Evolutionary conservation across 331 rosid genomes (phyloP).

Genomic region (Malus hybrid): DNA sequence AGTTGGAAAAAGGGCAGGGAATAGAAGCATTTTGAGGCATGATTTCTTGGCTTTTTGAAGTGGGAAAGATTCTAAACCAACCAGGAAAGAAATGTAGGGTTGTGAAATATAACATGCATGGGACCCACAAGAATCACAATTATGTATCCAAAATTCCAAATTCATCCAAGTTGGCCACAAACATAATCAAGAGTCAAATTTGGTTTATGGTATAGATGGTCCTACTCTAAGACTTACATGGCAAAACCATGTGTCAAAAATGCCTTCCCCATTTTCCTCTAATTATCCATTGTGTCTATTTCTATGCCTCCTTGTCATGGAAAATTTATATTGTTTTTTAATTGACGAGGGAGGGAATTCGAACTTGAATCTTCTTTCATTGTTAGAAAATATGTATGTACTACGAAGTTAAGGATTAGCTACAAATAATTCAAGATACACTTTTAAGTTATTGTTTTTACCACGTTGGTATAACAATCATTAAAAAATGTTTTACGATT

Average conservation of each 20-base stretch:
- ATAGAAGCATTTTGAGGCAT: not conserved
- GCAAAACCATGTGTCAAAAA: not conserved
- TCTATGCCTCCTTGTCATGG: not conserved
- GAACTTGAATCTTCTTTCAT: too few species aligned
- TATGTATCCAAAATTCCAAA: not conserved
- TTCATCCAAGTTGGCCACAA: not conserved
- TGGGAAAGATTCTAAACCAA: conserved; percentile 18
- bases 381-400: too few species aligned
- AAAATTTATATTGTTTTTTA: not conserved
- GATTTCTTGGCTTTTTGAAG: not conserved
- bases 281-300: not conserved
- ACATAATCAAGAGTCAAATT: not conserved
- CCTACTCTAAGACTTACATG: not conserved
- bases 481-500: too few species aligned
- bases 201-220: not conserved
- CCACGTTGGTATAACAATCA: too few species aligned
- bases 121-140: not conserved
- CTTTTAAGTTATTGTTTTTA: too few species aligned
- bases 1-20: not conserved
- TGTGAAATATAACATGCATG: not conserved
- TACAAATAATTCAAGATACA: too few species aligned
- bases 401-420: too few species aligned
- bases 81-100: conserved; percentile 1
- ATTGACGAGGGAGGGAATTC: not conserved
- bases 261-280: not conserved